Percentiles rank a stretch among this genome's conserved stretches.
Conservation (phyloP, 2,329 filamentous ascomycete species). For the Fusarium pseudocircinatum region DNA sequence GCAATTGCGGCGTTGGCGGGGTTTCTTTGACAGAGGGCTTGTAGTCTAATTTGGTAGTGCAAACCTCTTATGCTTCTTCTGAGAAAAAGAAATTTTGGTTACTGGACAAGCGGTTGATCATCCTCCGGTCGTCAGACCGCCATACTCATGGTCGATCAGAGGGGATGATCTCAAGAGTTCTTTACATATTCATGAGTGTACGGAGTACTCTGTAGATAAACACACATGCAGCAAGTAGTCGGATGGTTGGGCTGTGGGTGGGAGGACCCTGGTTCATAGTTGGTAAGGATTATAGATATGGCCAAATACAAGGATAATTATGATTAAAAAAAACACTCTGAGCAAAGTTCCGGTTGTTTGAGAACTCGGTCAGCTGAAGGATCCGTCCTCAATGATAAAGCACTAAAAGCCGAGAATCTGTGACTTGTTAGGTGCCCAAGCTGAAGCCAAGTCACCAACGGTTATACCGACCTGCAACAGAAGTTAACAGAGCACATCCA, state of each 20-base stretch:
- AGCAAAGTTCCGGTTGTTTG: conserved; percentile 11
- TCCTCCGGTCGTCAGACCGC: conserved; percentile 26
- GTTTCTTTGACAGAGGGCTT: conserved; percentile 1
- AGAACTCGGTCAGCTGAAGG: conserved; percentile 26
- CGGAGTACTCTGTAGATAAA: too few relatives aligned
- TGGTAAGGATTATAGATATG: neutral
- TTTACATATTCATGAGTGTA: neutral
- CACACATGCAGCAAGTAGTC: neutral
- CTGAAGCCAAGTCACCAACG: conserved; percentile 16
- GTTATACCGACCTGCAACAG: neutral
- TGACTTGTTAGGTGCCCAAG: conserved; percentile 29
- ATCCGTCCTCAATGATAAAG: conserved; percentile 5
- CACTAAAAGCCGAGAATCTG: conserved; percentile 8
- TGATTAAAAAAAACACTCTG: neutral
- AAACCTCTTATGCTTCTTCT: neutral
- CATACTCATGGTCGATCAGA: conserved; percentile 27
- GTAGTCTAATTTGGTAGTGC: conserved; percentile 9
- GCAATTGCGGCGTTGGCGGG: conserved; percentile 23
- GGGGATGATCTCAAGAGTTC: conserved; percentile 12
- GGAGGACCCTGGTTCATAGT: neutral
- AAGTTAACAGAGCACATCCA: conserved; percentile 9
- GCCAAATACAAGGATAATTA: conserved; percentile 1
- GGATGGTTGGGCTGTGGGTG: neutral
- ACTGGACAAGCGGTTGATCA: conserved; percentile 15
- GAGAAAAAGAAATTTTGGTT: neutral